Percentiles rank a stretch among this genome's conserved stretches.
These are phyloP conservation scores for Cupressus sempervirens DNA, from an alignment of 75 land plant genomes.

Conservation along the genomic window DNA sequence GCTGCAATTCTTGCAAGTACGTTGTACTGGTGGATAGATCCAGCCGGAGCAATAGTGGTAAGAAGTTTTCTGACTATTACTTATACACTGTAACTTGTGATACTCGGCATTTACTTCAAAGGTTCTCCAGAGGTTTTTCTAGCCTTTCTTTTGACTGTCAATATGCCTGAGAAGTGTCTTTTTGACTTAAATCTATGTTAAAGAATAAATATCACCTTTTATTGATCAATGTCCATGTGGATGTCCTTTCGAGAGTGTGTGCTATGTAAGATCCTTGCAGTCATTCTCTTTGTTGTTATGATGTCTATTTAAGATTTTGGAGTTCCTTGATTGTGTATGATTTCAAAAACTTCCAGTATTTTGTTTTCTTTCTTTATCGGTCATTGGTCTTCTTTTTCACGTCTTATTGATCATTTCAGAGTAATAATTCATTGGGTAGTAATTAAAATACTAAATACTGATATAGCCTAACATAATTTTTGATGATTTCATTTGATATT, in stretches of 20 bases:
- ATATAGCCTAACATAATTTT: neutral
- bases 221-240: neutral
- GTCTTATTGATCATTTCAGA: neutral
- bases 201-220: neutral
- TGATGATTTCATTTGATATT: neutral
- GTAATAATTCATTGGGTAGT: neutral
- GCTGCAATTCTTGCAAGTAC: slow-evolving; percentile 62
- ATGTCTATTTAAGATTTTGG: neutral
- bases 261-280: neutral
- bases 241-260: neutral
- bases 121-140: neutral
- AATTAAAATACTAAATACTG: too few relatives aligned
- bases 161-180: neutral
- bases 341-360: neutral
- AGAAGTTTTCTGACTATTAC: neutral
- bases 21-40: slow-evolving; percentile 88
- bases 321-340: neutral
- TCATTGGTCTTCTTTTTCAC: neutral
- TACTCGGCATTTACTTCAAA: neutral
- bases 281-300: neutral
- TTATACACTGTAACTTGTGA: neutral
- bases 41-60: slow-evolving; percentile 79
- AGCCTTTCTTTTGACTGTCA: neutral
- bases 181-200: neutral
- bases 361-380: neutral